phyloP scores from a whole-genome alignment of 2,329 filamentous ascomycete species.

The Byssoonygena ceratinophila region DNA sequence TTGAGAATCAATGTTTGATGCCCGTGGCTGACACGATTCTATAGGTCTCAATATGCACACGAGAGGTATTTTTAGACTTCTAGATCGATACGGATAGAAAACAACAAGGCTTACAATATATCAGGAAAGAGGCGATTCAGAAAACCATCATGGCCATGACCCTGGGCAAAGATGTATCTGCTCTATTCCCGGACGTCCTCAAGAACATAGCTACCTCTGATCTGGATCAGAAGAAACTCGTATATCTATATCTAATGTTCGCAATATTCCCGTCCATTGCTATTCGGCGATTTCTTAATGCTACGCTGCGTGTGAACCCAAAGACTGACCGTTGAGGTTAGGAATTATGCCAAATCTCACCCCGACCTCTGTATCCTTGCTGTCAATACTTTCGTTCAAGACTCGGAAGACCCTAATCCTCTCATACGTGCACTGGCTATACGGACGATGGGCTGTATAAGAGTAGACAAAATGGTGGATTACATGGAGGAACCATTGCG shows the following conservation, averaged over 20 bases:
- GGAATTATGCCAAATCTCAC: conserved; percentile 99
- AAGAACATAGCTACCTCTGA: conserved; percentile 97
- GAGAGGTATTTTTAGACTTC: conserved; percentile 51
- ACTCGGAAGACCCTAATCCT: conserved; percentile 96
- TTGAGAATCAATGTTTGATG: not conserved
- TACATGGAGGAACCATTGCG: conserved; percentile 98
- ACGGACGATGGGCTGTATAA: conserved; percentile 95
- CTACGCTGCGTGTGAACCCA: not conserved
- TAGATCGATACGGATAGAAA: not conserved
- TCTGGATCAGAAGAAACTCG: conserved; percentile 97
- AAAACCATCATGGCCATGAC: conserved; percentile 99
- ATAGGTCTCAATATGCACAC: conserved; percentile 92
- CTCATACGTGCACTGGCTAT: conserved; percentile 90
- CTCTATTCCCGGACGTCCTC: conserved; percentile 89
- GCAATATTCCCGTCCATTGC: conserved; percentile 23
- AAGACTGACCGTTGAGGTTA: conserved; percentile 32
- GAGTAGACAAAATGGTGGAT: conserved; percentile 98
- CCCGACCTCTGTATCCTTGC: conserved; percentile 96
- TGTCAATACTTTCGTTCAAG: conserved; percentile 98
- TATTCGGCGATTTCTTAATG: not conserved
- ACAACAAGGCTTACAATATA: conserved; percentile 23
- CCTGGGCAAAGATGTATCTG: conserved; percentile 93
- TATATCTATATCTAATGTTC: conserved; percentile 95
- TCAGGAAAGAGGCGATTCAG: conserved; percentile 90
- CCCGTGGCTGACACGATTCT: conserved; percentile 25